Conservation (phyloP, 331 rosid species). For the Cydonia oblonga region DNA sequence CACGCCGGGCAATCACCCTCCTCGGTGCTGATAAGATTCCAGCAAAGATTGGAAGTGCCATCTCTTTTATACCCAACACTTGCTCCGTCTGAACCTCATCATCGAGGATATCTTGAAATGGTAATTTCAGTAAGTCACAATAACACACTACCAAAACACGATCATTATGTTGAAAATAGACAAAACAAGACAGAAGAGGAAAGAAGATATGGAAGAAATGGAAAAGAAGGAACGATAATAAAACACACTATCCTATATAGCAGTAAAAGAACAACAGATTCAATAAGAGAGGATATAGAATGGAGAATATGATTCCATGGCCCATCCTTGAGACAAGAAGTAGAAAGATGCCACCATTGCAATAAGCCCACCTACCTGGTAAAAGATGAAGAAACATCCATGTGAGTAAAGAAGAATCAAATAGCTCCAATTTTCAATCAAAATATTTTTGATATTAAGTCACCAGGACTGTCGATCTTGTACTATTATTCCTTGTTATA, state of each 20-base stretch:
- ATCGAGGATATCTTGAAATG: slow-evolving; percentile 57
- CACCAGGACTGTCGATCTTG: not conserved
- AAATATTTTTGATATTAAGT: not conserved
- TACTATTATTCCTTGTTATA: not conserved
- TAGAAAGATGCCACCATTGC: slow-evolving; percentile 86
- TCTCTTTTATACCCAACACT: slow-evolving; percentile 57
- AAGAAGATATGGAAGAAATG: not conserved
- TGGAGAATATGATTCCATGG: slow-evolving; percentile 70
- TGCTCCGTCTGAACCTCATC: slow-evolving; percentile 48
- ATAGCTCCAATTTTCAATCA: slow-evolving; percentile 16
- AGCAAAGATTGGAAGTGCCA: slow-evolving; percentile 72
- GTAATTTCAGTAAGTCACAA: slow-evolving; percentile 57
- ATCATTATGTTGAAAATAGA: not conserved
- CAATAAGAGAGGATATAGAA: slow-evolving; percentile 62
- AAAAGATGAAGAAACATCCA: slow-evolving; percentile 23
- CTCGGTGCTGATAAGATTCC: slow-evolving; percentile 83
- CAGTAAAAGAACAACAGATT: slow-evolving; percentile 8
- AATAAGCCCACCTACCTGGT: slow-evolving; percentile 80
- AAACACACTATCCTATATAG: not conserved
- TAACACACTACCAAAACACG: not conserved
- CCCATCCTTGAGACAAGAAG: slow-evolving; percentile 95
- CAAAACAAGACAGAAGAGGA: not conserved
- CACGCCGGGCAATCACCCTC: slow-evolving; percentile 87
- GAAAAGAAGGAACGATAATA: not conserved
- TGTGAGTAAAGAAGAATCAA: slow-evolving; percentile 11